Base-by-base conservation (phyloP, 208 protist genomes). In the Leishmania amazonensis region DNA sequence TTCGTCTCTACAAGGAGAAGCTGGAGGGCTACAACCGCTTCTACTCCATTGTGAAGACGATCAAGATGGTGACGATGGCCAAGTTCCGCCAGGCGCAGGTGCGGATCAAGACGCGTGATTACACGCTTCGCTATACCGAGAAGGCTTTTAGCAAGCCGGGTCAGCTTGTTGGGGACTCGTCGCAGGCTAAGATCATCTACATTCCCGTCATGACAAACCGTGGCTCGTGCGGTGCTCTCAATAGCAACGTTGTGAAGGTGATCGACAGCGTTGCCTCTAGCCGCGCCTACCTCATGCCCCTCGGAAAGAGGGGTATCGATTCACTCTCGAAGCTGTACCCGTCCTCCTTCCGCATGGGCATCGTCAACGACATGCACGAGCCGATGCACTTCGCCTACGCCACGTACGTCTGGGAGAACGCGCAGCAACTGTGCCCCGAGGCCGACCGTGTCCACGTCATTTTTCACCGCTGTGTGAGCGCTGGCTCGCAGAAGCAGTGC, bases 21-120 rank as follows among this genome's bases (percentile, higher is more conserved):
- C 88, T 98, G 79, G 95, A 96, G 84, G 95, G 95, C 53, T 98
- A 98, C 87, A 98, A 98, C 81, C 87, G 87, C 78, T 98, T 97
- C 87, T 96, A 98, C 88, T 93, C 90, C 40, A 98, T 98, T 70
- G 93, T 98, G 51, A 98, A 96, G 88, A 98, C 95, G 24, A 98
- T 98, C 73, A 98, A 98, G 87, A 97, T 96, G 93, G 94, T 98
- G n/a, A 96, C 95, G 31, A 83, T 98, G 74, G 93, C 95, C 42
- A 98, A 98, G 83, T 98, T 92, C 84, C 92, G 94, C 40, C 85
- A 89, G 75, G 85, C 91, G 24, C 91, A 97, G 85, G 74, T 75
- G 45, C 91, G 93, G 70, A 90, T 93, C 45, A 95, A 95, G 81
- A 98, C 94, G 19, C 93, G 95, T 72, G 95, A 98, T 75, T 96